Base-by-base conservation (phyloP, 1,284 basidiomycete species). In the Earliella scabrosa region DNA sequence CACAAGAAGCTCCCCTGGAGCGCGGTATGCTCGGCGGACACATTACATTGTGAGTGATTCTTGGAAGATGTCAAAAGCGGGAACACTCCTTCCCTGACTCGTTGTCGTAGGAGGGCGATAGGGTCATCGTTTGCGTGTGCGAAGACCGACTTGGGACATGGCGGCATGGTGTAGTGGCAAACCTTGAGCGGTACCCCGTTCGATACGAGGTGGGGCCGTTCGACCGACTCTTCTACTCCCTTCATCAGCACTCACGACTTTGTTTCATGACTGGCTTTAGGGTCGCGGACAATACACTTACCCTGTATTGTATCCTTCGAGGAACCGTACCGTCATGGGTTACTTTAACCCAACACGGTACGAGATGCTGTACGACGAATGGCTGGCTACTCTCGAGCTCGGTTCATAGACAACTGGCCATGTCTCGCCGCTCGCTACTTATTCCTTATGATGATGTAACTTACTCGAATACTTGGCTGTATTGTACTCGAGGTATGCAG, bases 301-400 rank as follows among this genome's bases (percentile, higher is more conserved):
- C 24, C 34, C 46, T 13, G 46, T 48, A 4, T 16, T 48, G 8
- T 48, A 48, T 31, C 45, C 20, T 3, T 38, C 34, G 4, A 23
- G 24, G 7, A 13, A 20, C 4, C 16, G n/a, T 9, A 48, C 34
- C 10, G 46, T 48, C 16, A 48, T 38, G 46, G 46, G 46, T 4
- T 52, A 47, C 39, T 52, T 47, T 39, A 43, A 45, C 21, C 45
- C 54, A 10, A 20, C 21, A 9, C 24, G 34, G 20, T 47, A 24
- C 20, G 45, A 45, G 32, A 52, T 56, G 9, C 21, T 56, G 16
- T 56, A 56, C 34, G 54, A 56, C 45, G 46, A 20, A 6, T 16
- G 47, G 3, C 31, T 41, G 45, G n/a, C 26, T 13, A 31, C 27
- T 16, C 10, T 39, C n/a, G 21, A 18, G 36, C 14, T 18, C 11